These are phyloP conservation scores for Solanum sitiens DNA, from an alignment of 257 asterid species.

Conservation along the genomic window DNA sequence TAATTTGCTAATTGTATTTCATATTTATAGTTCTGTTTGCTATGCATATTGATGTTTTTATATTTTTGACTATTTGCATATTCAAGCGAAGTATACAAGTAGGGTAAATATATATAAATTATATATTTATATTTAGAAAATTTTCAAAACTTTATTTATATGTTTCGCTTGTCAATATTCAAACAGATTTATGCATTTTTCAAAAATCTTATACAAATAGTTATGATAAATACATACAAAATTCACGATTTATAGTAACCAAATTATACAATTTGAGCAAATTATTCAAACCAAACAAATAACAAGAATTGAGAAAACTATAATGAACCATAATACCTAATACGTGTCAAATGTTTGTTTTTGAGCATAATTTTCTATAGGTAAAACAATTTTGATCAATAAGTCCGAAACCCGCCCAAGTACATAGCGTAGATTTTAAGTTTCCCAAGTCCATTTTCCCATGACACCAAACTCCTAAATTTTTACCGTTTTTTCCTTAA, in stretches of 20 bases:
- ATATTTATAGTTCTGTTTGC: too few species aligned
- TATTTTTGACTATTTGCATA: too few species aligned
- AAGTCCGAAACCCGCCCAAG: not conserved
- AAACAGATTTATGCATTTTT: rapidly evolving
- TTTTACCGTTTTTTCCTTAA: not conserved
- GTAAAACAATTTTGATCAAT: not conserved
- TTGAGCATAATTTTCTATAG: too few species aligned
- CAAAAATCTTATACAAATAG: too few species aligned
- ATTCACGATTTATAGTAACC: not conserved
- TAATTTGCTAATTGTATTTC: rapidly evolving
- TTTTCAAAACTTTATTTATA: too few species aligned
- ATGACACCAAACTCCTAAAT: not conserved
- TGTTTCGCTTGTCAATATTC: not conserved
- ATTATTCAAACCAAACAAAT: not conserved
- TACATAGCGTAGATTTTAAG: not conserved
- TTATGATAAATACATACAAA: too few species aligned
- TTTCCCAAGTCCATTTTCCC: not conserved
- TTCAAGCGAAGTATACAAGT: not conserved
- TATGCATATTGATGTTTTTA: too few species aligned
- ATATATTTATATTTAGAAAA: too few species aligned
- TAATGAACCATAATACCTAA: too few species aligned
- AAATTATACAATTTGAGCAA: too few species aligned
- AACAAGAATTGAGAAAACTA: rapidly evolving
- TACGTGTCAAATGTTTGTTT: too few species aligned
- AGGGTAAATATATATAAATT: too few species aligned